Evolutionary conservation across 495 filamentous ascomycete species (phyloP).

Genomic region (Xylaria scruposa): DNA sequence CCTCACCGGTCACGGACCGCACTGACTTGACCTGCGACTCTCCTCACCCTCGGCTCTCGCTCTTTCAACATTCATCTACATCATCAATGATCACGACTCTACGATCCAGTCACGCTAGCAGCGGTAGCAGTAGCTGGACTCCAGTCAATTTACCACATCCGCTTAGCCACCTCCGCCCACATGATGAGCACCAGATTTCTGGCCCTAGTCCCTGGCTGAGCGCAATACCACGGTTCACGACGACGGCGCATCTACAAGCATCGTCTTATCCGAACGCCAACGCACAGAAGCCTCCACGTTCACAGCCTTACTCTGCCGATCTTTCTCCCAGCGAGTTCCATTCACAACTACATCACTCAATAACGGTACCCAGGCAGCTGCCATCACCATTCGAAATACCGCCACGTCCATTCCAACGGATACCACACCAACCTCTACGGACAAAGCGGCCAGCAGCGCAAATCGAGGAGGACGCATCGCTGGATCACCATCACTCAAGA

Average conservation of each 20-base stretch:
- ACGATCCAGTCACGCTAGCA: conserved; percentile 21
- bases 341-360: neutral
- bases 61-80: conserved; percentile 14
- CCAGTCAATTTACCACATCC: conserved; percentile 33
- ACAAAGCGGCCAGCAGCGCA: conserved; percentile 4
- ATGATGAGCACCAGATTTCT: conserved; percentile 26
- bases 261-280: conserved; percentile 11
- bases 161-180: conserved; percentile 21
- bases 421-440: neutral
- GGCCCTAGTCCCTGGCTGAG: conserved; percentile 51
- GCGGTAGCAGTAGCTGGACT: conserved; percentile 33
- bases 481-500: neutral
- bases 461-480: neutral
- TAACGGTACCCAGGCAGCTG: neutral
- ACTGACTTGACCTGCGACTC: conserved; percentile 35
- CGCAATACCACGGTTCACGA: conserved; percentile 49
- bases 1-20: conserved; percentile 36
- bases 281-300: conserved; percentile 3
- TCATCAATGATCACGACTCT: conserved; percentile 20
- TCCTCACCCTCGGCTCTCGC: conserved; percentile 5
- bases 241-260: conserved; percentile 29
- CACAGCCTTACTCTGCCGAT: conserved; percentile 3
- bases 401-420: neutral
- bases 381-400: conserved; percentile 5
- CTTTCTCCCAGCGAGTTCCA: conserved; percentile 3